Base-by-base conservation (phyloP, 2,329 filamentous ascomycete species). In the Claviceps digitariae region DNA sequence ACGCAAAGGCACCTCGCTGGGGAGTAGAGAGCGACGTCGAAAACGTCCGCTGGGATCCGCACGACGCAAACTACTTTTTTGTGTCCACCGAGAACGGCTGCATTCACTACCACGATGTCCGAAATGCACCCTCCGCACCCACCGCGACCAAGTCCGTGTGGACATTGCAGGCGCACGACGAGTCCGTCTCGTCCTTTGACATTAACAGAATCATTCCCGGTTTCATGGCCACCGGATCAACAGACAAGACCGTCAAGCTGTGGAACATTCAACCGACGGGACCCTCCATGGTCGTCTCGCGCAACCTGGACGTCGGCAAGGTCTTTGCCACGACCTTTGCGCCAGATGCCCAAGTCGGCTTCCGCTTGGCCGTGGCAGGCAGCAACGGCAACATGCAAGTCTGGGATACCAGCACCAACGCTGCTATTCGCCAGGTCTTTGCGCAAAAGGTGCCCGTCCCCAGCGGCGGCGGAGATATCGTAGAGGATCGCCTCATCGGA, bases 391-490 rank as follows among this genome's bases (percentile, higher is more conserved):
- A 81, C 38, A 83, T 97, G 64, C 87, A 95, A 67, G 83, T 98
- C 52, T 98, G 93, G 93, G 91, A 97, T 69, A 96, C 93, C 23
- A 81, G 88, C 67, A 98, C 93, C 54, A 98, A 98, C 67, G 81
- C 81, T 15, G 85, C 86, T 27, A 89, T 98, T 34, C 81, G 93
- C 55, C 79, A 85, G 57, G 84, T 86, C 1, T 98, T 98, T 72
- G 89, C 86, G 2, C 38, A 81, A 74, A 62, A 83, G 81, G 63
- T 74, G 10, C 69, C 70, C 54, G 76, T 91, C 54, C 91, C 54
- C 77, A 62, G 58, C 65, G 17, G 36, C 20, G 10, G 75, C 57
- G 70, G 75, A 7, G 80, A 80, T 49, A 81, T 75, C 17, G 81
- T 83, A 25, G 77, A 81, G 66, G 91, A 98, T 69, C 80, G 87